These are phyloP conservation scores for Dipteronia sinensis DNA, from an alignment of 345 rosid species.

Conservation along the genomic window DNA sequence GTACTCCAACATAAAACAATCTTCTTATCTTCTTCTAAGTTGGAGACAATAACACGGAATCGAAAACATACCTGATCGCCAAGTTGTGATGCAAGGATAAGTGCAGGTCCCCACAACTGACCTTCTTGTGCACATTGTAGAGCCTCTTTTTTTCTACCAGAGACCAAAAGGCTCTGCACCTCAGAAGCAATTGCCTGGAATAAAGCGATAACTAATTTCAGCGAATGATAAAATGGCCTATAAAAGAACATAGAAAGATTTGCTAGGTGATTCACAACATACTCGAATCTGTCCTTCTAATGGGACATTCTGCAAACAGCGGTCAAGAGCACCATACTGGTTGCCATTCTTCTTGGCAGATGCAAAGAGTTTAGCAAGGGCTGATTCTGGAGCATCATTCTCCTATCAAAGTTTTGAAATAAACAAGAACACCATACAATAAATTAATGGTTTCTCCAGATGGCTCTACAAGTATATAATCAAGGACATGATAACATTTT, in stretches of 20 bases:
- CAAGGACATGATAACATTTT: background rate
- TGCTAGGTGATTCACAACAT: constrained; percentile 22
- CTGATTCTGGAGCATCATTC: constrained; percentile 84
- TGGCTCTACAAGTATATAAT: constrained; percentile 3
- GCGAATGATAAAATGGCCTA: constrained; percentile 17
- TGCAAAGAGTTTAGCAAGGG: constrained; percentile 93
- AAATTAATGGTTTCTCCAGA: constrained; percentile 3
- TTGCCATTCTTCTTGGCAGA: constrained; percentile 62
- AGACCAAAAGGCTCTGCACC: constrained; percentile 91
- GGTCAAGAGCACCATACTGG: constrained; percentile 57
- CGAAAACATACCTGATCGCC: constrained; percentile 79
- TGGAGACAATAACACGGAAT: background rate
- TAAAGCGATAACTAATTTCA: constrained; percentile 15
- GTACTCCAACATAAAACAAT: constrained; percentile 16
- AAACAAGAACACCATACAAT: constrained; percentile 12
- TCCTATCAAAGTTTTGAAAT: constrained; percentile 50
- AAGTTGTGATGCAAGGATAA: constrained; percentile 91
- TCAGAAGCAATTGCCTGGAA: constrained; percentile 85
- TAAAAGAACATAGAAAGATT: background rate
- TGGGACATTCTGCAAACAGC: constrained; percentile 82
- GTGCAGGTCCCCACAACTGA: constrained; percentile 98
- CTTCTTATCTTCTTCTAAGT: constrained; percentile 16
- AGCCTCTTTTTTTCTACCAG: constrained; percentile 92
- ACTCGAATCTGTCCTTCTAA: constrained; percentile 89
- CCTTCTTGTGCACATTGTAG: constrained; percentile 87